These are phyloP conservation scores for Penicillium lividum DNA, from an alignment of 495 filamentous ascomycete species.

Conservation along the genomic window DNA sequence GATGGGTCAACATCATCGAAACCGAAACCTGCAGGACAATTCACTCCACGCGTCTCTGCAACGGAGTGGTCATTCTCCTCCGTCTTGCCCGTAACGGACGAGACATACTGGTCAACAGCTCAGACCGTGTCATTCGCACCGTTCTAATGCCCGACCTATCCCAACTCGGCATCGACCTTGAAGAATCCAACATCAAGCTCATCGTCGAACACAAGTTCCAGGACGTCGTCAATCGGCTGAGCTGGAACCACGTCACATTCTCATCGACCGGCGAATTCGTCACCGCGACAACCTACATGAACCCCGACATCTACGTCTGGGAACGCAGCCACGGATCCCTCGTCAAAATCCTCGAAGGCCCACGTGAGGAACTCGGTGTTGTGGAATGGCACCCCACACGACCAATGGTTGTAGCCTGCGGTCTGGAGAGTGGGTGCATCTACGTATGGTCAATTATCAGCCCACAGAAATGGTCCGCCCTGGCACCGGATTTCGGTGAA, in stretches of 20 bases:
- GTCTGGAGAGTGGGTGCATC: constrained; percentile 83
- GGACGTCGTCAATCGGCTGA: constrained; percentile 90
- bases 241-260: constrained; percentile 96
- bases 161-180: constrained; percentile 47
- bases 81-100: constrained; percentile 80
- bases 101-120: constrained; percentile 84
- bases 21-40: constrained; percentile 74
- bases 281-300: constrained; percentile 91
- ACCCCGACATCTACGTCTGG: constrained; percentile 98
- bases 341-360: constrained; percentile 93
- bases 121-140: constrained; percentile 89
- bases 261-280: constrained; percentile 86
- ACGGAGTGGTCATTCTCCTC: constrained; percentile 83
- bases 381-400: constrained; percentile 95
- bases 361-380: constrained; percentile 89
- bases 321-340: constrained; percentile 90
- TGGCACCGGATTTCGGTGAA: constrained; percentile 95
- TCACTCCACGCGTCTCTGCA: constrained; percentile 82
- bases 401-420: constrained; percentile 86
- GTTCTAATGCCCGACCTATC: constrained; percentile 71
- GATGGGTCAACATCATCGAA: constrained; percentile 92
- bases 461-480: constrained; percentile 92
- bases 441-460: constrained; percentile 92
- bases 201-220: constrained; percentile 98
- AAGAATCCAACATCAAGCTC: constrained; percentile 63